These are phyloP conservation scores for Cryptococcus wingfieldii DNA, from an alignment of 1,284 basidiomycete species.

Conservation along the genomic window DNA sequence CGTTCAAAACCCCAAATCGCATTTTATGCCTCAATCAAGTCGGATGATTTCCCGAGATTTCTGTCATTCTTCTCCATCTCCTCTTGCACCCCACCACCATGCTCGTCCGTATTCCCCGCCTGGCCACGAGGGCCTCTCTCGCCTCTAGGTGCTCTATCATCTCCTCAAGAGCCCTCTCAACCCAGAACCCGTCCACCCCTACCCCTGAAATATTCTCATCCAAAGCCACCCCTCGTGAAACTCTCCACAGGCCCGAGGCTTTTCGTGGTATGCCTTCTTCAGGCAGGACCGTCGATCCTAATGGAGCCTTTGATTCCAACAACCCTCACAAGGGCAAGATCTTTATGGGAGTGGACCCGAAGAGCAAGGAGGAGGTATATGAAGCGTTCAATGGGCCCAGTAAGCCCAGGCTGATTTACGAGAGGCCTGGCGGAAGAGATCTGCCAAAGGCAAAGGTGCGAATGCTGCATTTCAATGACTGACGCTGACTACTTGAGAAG, in stretches of 20 bases:
- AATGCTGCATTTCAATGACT: background rate
- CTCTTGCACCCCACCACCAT: background rate
- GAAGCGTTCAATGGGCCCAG: conserved; percentile 37
- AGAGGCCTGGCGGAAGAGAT: conserved; percentile 30
- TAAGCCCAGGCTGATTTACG: conserved; percentile 39
- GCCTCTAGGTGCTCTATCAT: background rate
- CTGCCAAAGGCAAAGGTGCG: conserved; percentile 38
- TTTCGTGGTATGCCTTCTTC: conserved; percentile 29
- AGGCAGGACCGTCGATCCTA: background rate
- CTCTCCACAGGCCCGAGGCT: conserved; percentile 29
- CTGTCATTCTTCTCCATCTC: background rate
- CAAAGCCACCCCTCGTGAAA: conserved; percentile 30
- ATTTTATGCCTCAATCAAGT: too few species aligned
- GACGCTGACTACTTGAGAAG: conserved; percentile 10
- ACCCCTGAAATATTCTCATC: conserved; percentile 31
- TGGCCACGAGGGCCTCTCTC: too few species aligned
- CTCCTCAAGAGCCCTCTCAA: background rate
- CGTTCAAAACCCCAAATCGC: too few species aligned
- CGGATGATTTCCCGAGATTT: background rate
- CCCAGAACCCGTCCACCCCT: conserved; percentile 1
- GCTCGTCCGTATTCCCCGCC: too few species aligned
- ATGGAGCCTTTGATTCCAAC: background rate
- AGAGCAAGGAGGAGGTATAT: conserved; percentile 34
- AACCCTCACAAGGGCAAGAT: background rate
- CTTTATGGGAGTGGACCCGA: background rate